phyloP scores from a whole-genome alignment of 2,329 filamentous ascomycete species.

The Stachybotrys chartarum region DNA sequence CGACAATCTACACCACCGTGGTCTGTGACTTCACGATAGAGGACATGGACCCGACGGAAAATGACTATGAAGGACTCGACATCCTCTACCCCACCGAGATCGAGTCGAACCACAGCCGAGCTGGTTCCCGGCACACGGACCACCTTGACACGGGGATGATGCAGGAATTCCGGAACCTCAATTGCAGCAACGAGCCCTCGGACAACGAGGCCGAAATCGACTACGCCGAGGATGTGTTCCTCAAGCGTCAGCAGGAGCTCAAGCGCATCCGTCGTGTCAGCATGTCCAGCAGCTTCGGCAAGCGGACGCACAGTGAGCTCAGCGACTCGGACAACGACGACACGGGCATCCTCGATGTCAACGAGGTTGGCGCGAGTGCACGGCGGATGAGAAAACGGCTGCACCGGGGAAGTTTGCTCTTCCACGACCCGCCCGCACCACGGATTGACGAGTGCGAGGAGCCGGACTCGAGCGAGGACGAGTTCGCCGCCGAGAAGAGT shows the following conservation, averaged over 20 bases:
- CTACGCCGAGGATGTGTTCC: constrained; percentile 31
- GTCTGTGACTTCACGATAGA: constrained; percentile 32
- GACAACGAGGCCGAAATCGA: constrained; percentile 30
- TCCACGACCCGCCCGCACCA: constrained; percentile 41
- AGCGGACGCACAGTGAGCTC: constrained; percentile 46
- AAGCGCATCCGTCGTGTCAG: constrained; percentile 39
- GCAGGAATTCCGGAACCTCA: constrained; percentile 36
- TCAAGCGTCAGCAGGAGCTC: constrained; percentile 32
- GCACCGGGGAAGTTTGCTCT: constrained; percentile 39
- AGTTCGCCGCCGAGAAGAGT: constrained; percentile 29
- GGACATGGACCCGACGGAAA: constrained; percentile 39
- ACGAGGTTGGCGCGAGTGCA: constrained; percentile 38
- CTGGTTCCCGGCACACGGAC: constrained; percentile 28
- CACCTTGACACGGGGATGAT: constrained; percentile 34
- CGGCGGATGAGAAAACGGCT: constrained; percentile 39
- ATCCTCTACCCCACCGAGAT: constrained; percentile 38
- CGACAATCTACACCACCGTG: constrained; percentile 8
- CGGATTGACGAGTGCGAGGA: constrained; percentile 48
- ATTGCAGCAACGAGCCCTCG: constrained; percentile 31
- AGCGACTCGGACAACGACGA: constrained; percentile 41
- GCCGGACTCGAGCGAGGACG: constrained; percentile 40
- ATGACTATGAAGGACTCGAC: constrained; percentile 33
- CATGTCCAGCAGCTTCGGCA: constrained; percentile 46
- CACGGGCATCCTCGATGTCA: constrained; percentile 29
- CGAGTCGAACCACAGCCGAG: constrained; percentile 37